These are phyloP conservation scores for Opeltia flavorubescens DNA, from an alignment of 495 filamentous ascomycete genomes.

Conservation along the genomic window DNA sequence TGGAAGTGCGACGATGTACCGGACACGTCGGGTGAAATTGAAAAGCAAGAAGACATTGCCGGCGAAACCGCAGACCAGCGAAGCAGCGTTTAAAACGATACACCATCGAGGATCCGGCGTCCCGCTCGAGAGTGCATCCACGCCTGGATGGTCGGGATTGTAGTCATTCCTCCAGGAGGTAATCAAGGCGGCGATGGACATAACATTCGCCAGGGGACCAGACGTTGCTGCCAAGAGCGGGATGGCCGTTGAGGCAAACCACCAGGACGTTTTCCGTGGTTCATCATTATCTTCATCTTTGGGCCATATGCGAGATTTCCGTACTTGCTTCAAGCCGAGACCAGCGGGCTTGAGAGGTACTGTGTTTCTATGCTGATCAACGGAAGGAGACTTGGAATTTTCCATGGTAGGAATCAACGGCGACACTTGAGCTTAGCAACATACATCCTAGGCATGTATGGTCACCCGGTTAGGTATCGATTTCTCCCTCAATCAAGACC, in stretches of 20 bases:
- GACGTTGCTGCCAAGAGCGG: constrained; percentile 59
- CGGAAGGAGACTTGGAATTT: too few species aligned
- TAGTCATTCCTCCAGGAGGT: constrained; percentile 46
- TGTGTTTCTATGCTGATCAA: too few species aligned
- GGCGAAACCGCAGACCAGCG: constrained; percentile 48
- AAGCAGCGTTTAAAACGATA: constrained; percentile 48
- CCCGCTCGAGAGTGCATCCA: constrained; percentile 26
- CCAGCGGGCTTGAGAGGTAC: neutral
- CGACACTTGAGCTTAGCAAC: too few species aligned
- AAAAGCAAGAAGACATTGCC: constrained; percentile 62
- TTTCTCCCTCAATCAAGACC: too few species aligned
- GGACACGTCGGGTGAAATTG: constrained; percentile 70
- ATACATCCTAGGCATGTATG: too few species aligned
- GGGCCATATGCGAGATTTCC: constrained; percentile 27
- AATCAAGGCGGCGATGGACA: constrained; percentile 61
- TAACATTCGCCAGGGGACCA: constrained; percentile 59
- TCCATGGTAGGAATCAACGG: too few species aligned
- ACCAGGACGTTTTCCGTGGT: constrained; percentile 52
- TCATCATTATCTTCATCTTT: constrained; percentile 38
- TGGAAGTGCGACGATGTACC: constrained; percentile 65
- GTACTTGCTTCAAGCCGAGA: neutral
- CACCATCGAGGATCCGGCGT: constrained; percentile 40
- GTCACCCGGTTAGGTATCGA: too few species aligned
- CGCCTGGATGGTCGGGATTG: constrained; percentile 16
- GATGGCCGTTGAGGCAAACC: constrained; percentile 66